These are phyloP conservation scores for Panus rudis DNA, from an alignment of 768 basidiomycete species.

Conservation along the genomic window DNA sequence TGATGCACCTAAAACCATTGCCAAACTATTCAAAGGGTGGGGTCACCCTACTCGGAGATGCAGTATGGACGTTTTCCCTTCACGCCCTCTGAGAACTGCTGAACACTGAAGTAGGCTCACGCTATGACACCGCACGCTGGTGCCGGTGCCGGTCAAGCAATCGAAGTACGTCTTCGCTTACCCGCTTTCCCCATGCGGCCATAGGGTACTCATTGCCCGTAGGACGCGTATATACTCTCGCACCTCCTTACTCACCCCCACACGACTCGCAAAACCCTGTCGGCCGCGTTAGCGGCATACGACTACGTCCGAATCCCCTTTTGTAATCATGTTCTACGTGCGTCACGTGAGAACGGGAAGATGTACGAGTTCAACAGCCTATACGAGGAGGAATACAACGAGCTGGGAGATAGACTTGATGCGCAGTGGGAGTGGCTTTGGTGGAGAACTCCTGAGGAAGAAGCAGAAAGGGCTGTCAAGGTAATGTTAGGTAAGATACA, in stretches of 20 bases:
- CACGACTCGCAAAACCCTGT: neutral
- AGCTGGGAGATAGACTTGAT: neutral
- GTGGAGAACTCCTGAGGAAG: neutral
- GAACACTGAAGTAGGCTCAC: slow-evolving; percentile 21
- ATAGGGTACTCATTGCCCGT: neutral
- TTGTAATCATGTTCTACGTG: neutral
- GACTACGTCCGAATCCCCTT: neutral
- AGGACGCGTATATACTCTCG: neutral
- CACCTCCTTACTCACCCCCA: neutral
- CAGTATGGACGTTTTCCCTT: slow-evolving; percentile 17
- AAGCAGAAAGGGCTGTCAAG: neutral
- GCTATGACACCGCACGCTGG: slow-evolving; percentile 38
- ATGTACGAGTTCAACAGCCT: slow-evolving; percentile 1
- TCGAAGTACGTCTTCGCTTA: slow-evolving; percentile 30
- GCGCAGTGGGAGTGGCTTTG: neutral
- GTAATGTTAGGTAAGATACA: neutral
- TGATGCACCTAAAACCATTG: slow-evolving; percentile 23
- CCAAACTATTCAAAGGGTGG: slow-evolving; percentile 28
- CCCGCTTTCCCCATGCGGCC: neutral
- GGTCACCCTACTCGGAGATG: slow-evolving; percentile 41
- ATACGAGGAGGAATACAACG: neutral
- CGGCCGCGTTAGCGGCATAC: neutral
- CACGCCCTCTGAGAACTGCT: neutral
- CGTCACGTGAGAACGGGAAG: neutral
- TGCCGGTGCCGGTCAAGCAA: slow-evolving; percentile 35